Evolutionary conservation across 1,284 basidiomycete genomes (phyloP).

Genomic region (Anthracocystis setariae): DNA sequence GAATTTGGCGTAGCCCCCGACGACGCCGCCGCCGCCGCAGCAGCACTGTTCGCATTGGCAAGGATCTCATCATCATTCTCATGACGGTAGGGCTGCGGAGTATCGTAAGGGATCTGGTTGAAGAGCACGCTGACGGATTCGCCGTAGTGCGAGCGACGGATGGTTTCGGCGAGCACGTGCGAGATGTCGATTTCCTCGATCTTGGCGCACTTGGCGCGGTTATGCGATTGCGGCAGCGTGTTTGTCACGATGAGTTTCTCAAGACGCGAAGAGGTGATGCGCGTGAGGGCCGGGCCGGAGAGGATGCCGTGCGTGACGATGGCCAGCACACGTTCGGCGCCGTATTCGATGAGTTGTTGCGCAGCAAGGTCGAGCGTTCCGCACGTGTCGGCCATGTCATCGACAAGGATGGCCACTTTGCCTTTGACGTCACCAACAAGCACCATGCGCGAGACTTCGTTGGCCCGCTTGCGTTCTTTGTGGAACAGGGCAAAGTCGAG

Average conservation of each 20-base stretch:
- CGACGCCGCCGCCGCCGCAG: not conserved
- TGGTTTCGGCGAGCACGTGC: slow-evolving; percentile 94
- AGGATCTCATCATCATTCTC: slow-evolving; percentile 46
- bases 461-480: slow-evolving; percentile 99
- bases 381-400: slow-evolving; percentile 99
- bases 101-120: slow-evolving; percentile 67
- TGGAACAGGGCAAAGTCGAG: slow-evolving; percentile 99
- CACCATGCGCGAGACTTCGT: slow-evolving; percentile 98
- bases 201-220: slow-evolving; percentile 81
- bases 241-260: slow-evolving; percentile 98
- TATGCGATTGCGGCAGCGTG: slow-evolving; percentile 89
- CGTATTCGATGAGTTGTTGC: slow-evolving; percentile 86
- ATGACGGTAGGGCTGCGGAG: slow-evolving; percentile 65
- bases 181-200: slow-evolving; percentile 92
- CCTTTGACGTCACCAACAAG: slow-evolving; percentile 92
- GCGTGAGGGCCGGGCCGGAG: slow-evolving; percentile 82
- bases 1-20: not conserved
- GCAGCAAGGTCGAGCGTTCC: slow-evolving; percentile 95
- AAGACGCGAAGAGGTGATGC: slow-evolving; percentile 70
- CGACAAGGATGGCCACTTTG: slow-evolving; percentile 96
- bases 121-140: slow-evolving; percentile 64
- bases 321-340: slow-evolving; percentile 85
- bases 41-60: not conserved
- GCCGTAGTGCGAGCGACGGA: slow-evolving; percentile 77
- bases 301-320: slow-evolving; percentile 98